phyloP scores from a whole-genome alignment of 2,329 filamentous ascomycete species.

The Basipetospora chlamydospora region DNA sequence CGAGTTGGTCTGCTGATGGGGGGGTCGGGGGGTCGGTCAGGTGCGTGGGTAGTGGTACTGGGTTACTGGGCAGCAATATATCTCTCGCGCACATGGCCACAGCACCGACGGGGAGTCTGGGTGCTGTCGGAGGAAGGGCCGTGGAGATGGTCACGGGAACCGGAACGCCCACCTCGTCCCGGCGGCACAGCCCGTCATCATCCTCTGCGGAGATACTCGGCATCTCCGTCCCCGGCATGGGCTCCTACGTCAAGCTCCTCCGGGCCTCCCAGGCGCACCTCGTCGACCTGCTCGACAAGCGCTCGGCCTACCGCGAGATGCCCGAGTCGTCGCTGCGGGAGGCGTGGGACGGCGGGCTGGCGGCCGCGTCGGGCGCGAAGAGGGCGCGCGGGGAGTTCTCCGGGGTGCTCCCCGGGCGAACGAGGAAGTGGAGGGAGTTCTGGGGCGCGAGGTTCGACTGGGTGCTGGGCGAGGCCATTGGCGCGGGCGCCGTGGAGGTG shows the following conservation, averaged over 20 bases:
- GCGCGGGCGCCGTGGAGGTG: constrained; percentile 54
- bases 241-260: constrained; percentile 51
- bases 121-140: constrained; percentile 40
- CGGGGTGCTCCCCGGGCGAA: constrained; percentile 44
- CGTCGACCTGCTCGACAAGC: constrained; percentile 38
- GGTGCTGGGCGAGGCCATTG: constrained; percentile 57
- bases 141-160: constrained; percentile 16
- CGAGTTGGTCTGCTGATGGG: constrained; percentile 19
- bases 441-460: constrained; percentile 57
- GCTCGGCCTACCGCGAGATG: constrained; percentile 44
- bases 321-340: constrained; percentile 48
- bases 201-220: constrained; percentile 22
- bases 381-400: constrained; percentile 34
- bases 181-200: constrained; percentile 6
- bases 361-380: constrained; percentile 26
- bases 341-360: constrained; percentile 46
- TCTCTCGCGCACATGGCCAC: constrained; percentile 2
- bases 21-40: background rate
- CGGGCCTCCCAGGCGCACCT: constrained; percentile 48
- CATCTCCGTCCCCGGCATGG: constrained; percentile 52
- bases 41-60: constrained; percentile 20
- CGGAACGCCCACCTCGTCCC: constrained; percentile 20
- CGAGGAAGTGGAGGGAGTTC: constrained; percentile 57
- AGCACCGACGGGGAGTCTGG: constrained; percentile 7
- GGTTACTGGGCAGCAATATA: constrained; percentile 31